Evolutionary conservation across 2,329 filamentous ascomycete genomes (phyloP), one percentile per base, ranked within the genome.

Genomic region (Nigrospora osmanthi): DNA sequence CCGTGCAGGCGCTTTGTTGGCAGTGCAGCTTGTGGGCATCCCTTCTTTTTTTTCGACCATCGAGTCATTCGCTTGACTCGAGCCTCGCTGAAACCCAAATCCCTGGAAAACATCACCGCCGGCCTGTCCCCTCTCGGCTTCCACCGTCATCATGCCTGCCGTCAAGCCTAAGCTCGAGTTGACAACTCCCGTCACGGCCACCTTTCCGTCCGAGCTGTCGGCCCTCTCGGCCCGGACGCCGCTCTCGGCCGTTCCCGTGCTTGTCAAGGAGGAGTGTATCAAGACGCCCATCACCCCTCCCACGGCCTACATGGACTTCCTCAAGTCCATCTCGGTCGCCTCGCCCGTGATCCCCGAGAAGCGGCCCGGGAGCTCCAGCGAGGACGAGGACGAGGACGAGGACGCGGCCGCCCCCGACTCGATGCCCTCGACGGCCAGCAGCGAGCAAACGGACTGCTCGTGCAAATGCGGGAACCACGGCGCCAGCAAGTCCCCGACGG

Each of bases 251-350:
- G 51, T 65, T n/a, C 66, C 66, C 28, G 71, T 72, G 46, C 74
- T 77, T 55, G 78, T 90, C 71, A 91, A 90, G 65, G 69, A 70
- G 44, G 77, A 85, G 54, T 62, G 55, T 42, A 53, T 58, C 74
- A 85, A 82, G 68, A 96, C 90, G 5, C 90, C 90, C 40, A 95
- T 97, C 63, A 94, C 87, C 42, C 91, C 91, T 43, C 91, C 91
- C 3, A 74, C 79, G 17, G 90, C 91, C 47, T 97, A 97, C 62
- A 85, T 88, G 54, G 89, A 97, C 59, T 97, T 96, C 61, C 81
- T 97, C 51, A 91, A 89, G 68, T 82, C 83, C 48, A 81, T 94
- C 67, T 84, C 84, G 15, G 73, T 89, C 47, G 80, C 82, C 59
- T 89, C 83, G 51, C 86, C 87, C 10, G 68, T 78, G 39, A 72